These are phyloP conservation scores for Suhomyces terraborum DNA, from an alignment of 1,139 yeast genomes.

Conservation along the genomic window DNA sequence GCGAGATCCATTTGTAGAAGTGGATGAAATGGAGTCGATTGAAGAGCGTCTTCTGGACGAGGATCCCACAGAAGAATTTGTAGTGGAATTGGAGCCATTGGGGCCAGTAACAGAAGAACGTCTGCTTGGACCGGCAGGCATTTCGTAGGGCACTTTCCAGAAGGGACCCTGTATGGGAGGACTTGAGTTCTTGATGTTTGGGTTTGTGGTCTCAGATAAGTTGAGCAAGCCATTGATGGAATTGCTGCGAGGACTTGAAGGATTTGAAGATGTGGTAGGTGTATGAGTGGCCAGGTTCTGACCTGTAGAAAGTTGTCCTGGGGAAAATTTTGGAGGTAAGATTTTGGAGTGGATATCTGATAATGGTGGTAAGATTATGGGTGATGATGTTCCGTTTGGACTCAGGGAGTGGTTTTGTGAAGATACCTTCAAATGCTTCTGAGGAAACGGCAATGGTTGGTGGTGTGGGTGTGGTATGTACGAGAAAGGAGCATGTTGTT, in stretches of 20 bases:
- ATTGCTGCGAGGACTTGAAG: slow-evolving; percentile 17
- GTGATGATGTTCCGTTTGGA: slow-evolving; percentile 16
- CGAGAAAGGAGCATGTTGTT: slow-evolving; percentile 3
- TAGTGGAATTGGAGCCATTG: slow-evolving; percentile 6
- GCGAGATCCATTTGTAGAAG: slow-evolving; percentile 36
- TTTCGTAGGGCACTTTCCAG: slow-evolving; percentile 55
- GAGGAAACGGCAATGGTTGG: slow-evolving; percentile 25
- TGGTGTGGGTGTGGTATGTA: slow-evolving; percentile 12
- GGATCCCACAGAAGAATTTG: slow-evolving; percentile 6
- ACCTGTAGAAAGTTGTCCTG: slow-evolving; percentile 3
- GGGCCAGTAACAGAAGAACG: slow-evolving; percentile 12
- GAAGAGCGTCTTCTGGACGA: slow-evolving; percentile 34
- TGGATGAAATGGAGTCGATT: slow-evolving; percentile 37
- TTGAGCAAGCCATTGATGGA: slow-evolving; percentile 19
- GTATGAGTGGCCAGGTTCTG: slow-evolving; percentile 16
- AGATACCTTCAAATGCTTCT: slow-evolving; percentile 12
- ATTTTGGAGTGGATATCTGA: slow-evolving; percentile 19
- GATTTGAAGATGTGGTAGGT: slow-evolving; percentile 16
- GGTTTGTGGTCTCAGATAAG: slow-evolving; percentile 17
- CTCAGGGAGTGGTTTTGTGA: slow-evolving; percentile 23
- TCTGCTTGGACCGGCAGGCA: slow-evolving; percentile 33
- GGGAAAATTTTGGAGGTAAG: slow-evolving; percentile 11
- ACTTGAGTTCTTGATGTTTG: slow-evolving; percentile 22
- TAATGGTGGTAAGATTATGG: slow-evolving; percentile 32
- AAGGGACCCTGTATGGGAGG: slow-evolving; percentile 50